These are phyloP conservation scores for Ganoderma multipileum DNA, from an alignment of 1,284 basidiomycete species.

Conservation along the genomic window DNA sequence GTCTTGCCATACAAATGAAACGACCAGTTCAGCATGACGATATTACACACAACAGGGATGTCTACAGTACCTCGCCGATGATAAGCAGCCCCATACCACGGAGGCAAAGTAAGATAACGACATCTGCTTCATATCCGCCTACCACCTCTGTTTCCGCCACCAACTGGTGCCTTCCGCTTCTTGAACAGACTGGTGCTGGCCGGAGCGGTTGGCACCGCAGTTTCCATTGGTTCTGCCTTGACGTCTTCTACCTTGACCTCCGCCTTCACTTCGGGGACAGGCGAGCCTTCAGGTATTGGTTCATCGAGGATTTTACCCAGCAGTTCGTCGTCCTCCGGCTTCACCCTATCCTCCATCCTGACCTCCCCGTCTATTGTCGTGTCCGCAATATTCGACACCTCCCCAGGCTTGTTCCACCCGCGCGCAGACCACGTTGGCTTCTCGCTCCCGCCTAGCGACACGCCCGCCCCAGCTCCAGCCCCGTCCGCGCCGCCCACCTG, in stretches of 20 bases:
- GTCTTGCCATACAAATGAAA: neutral
- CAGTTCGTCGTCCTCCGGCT: slow-evolving; percentile 8
- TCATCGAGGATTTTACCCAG: slow-evolving; percentile 4
- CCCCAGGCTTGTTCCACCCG: slow-evolving; percentile 46
- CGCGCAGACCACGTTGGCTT: slow-evolving; percentile 46
- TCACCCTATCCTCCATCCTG: slow-evolving; percentile 20
- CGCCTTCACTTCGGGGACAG: slow-evolving; percentile 22
- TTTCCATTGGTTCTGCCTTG: slow-evolving; percentile 29
- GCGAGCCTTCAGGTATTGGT: slow-evolving; percentile 4
- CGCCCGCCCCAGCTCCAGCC: slow-evolving; percentile 5
- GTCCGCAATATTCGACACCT: slow-evolving; percentile 18
- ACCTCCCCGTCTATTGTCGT: slow-evolving; percentile 16
- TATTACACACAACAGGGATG: neutral
- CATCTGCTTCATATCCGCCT: slow-evolving; percentile 28
- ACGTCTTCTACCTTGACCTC: slow-evolving; percentile 28
- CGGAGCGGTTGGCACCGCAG: slow-evolving; percentile 25
- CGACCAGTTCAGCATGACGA: neutral
- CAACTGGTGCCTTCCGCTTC: slow-evolving; percentile 49
- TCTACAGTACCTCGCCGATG: neutral
- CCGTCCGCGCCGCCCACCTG: neutral
- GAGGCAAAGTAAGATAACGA: neutral
- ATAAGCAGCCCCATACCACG: neutral
- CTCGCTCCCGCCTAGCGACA: slow-evolving; percentile 25
- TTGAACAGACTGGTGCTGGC: slow-evolving; percentile 47
- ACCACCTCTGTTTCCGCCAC: slow-evolving; percentile 41